Base-by-base conservation (phyloP, 1,284 basidiomycete species). In the Stygiomarasmius scandens region DNA sequence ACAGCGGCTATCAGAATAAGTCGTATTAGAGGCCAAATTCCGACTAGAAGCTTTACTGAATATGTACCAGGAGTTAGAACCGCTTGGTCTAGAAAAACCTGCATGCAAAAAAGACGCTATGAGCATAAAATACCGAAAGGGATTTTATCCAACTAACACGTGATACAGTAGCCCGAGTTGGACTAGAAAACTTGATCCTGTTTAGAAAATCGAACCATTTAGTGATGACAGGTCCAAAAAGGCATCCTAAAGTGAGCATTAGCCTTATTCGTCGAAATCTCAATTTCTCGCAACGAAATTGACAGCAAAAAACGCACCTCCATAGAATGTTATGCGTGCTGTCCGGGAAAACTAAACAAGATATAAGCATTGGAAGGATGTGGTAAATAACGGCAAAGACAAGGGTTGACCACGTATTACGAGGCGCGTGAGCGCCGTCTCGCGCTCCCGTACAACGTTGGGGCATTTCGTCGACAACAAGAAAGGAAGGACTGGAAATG, bases 41-140 rank as follows among this genome's bases (percentile, higher is more conserved):
- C 38, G 46, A 24, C 11, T 60, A 20, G 10, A 24, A 36, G n/a
- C n/a, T n/a, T n/a, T n/a, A n/a, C n/a, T n/a, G n/a, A n/a, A n/a
- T n/a, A n/a, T 71, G 47, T 63, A 83, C 87, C 77, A n/a, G 90
- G 90, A 1, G 88, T 85, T 46, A 90, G 72, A n/a, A 89, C 63
- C 4, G 78, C 78, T 71, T 92, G 90, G 67, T 93, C 90, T 24
- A 92, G 77, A 72, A 79, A 89, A 9, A 91, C 88, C 86, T 92
- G 64, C 45, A 5, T 25, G 29, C 4, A 8, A n/a, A n/a, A n/a
- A n/a, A n/a, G n/a, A 22, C 10, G 32, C 27, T 20, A 41, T n/a
- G 25, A 51, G 14, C 16, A 27, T 52, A 14, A 16, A 57, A 58
- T 61, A 14, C 64, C 9, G 20, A 16, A 2, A 29, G 16, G 19